phyloP scores from a whole-genome alignment of 192 early-diverging fungal species.

The Coemansia sp. region DNA sequence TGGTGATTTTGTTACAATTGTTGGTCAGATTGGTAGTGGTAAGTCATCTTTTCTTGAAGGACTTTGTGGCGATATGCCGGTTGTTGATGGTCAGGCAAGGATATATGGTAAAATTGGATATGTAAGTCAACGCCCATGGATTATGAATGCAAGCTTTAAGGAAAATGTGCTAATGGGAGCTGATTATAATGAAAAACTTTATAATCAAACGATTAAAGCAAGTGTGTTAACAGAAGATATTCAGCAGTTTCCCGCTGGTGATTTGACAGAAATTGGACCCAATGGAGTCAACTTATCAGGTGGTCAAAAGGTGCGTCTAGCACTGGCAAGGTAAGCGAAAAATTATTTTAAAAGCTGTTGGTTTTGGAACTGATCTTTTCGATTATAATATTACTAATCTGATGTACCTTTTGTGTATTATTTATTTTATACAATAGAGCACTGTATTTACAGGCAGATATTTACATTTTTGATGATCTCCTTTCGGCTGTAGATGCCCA shows the following conservation, averaged over 20 bases:
- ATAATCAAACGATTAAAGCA: constrained; percentile 23
- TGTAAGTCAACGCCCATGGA: constrained; percentile 42
- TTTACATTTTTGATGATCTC: no score
- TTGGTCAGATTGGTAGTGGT: constrained; percentile 59
- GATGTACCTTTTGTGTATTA: no score
- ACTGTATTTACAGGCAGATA: no score
- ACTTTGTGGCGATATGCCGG: constrained; percentile 78
- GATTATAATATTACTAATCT: no score
- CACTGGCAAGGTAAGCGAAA: constrained; percentile 53
- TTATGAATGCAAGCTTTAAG: constrained; percentile 42
- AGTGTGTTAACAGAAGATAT: constrained; percentile 35
- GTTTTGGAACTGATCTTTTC: no score
- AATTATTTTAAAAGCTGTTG: neutral
- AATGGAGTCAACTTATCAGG: constrained; percentile 61
- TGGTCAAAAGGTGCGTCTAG: constrained; percentile 64
- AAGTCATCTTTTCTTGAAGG: constrained; percentile 61
- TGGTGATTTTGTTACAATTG: constrained; percentile 43
- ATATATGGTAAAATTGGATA: constrained; percentile 60
- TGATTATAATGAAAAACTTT: constrained; percentile 21
- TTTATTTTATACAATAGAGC: no score
- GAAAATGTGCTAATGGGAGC: constrained; percentile 47
- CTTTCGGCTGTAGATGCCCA: constrained; percentile 23
- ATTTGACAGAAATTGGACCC: constrained; percentile 60
- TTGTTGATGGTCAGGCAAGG: constrained; percentile 62
- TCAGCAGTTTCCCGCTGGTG: constrained; percentile 18